Conservation (phyloP, 73 alveolate species). For the Paramecium biaurelia region DNA sequence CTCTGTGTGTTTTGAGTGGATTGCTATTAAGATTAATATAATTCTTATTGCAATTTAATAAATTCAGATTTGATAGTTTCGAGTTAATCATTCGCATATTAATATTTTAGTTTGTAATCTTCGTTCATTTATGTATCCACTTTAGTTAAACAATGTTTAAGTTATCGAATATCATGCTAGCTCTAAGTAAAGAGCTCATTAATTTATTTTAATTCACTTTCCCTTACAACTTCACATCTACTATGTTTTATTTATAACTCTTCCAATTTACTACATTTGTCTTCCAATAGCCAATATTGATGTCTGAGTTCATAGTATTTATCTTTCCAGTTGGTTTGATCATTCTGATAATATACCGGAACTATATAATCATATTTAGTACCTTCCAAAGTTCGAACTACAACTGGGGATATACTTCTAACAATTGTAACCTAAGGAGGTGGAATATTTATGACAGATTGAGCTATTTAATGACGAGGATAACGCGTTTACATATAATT, state of each 20-base stretch:
- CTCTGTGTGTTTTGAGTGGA: neutral
- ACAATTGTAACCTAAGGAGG: neutral
- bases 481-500: neutral
- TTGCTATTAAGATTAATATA: neutral
- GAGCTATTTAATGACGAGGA: neutral
- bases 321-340: neutral
- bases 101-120: neutral
- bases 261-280: neutral
- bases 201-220: conserved; percentile 32
- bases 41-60: neutral
- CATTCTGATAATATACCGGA: conserved; percentile 11
- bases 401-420: conserved; percentile 14
- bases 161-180: neutral
- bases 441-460: neutral
- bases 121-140: conserved; percentile 26
- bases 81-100: neutral
- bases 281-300: conserved; percentile 2
- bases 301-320: neutral
- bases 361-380: neutral
- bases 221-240: conserved; percentile 14
- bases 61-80: neutral
- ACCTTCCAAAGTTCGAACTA: conserved; percentile 1
- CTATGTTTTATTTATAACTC: neutral
- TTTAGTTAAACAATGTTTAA: neutral
- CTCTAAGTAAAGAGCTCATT: neutral